phyloP scores from a whole-genome alignment of 2,329 filamentous ascomycete species.

The Neonectria punicea region DNA sequence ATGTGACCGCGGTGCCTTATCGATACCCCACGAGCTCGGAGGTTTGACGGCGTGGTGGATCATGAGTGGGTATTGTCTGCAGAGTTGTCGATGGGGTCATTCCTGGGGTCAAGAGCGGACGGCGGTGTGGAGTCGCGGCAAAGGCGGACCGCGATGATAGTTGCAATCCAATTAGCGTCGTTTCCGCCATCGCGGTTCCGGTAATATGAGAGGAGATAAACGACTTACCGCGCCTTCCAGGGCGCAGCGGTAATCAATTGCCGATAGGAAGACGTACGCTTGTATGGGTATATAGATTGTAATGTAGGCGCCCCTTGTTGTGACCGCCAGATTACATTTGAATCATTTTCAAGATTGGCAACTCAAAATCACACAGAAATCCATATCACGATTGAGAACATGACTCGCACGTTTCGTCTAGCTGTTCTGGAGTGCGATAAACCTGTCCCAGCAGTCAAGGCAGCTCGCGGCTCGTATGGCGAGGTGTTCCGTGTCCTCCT shows the following conservation, averaged over 20 bases:
- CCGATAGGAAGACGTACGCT: not conserved
- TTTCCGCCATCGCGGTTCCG: conserved; percentile 34
- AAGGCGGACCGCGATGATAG: conserved; percentile 38
- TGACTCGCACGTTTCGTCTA: conserved; percentile 39
- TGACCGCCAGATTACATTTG: not conserved
- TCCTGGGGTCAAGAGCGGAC: conserved; percentile 11
- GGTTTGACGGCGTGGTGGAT: not conserved
- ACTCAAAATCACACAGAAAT: conserved; percentile 1
- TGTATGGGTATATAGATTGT: conserved; percentile 13
- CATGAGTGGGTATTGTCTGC: not conserved
- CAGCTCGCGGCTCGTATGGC: conserved; percentile 44
- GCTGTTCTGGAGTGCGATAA: conserved; percentile 49
- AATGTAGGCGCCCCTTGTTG: not conserved
- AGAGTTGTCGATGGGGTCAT: not conserved
- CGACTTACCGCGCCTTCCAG: not conserved
- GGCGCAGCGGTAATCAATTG: not conserved
- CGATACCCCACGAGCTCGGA: too few species aligned
- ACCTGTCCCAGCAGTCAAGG: conserved; percentile 41
- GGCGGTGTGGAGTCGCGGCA: conserved; percentile 38
- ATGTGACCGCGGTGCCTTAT: too few species aligned
- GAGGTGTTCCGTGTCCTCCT: conserved; percentile 46
- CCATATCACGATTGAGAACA: conserved; percentile 12
- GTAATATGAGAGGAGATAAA: conserved; percentile 11
- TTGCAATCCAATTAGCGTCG: conserved; percentile 34
- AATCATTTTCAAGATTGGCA: not conserved